phyloP scores from a whole-genome alignment of 169 alveolate species.

The Plasmodium gallinaceum region DNA sequence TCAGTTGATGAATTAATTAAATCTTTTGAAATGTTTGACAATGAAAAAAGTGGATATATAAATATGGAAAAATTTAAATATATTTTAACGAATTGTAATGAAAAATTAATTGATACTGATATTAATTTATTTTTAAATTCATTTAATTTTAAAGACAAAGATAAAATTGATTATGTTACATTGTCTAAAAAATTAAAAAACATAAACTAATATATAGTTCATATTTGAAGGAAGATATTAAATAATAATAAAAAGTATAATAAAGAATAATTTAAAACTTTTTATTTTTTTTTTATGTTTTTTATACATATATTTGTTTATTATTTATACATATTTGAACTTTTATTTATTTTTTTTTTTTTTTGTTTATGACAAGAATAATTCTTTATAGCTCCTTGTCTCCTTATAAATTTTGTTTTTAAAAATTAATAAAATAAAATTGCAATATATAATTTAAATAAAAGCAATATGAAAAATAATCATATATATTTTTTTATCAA shows the following conservation, averaged over 20 bases:
- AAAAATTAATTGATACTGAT: constrained; percentile 48
- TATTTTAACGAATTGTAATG: constrained; percentile 56
- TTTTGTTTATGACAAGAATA: too few relatives aligned
- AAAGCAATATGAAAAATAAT: too few relatives aligned
- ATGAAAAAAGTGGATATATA: constrained; percentile 68
- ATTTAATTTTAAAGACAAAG: constrained; percentile 25
- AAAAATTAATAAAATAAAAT: too few relatives aligned
- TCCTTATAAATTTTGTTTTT: too few relatives aligned
- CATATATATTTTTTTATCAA: too few relatives aligned
- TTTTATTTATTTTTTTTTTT: too few relatives aligned
- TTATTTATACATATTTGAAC: too few relatives aligned
- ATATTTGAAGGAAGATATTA: background rate
- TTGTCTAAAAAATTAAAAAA: constrained; percentile 52
- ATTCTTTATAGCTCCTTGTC: too few relatives aligned
- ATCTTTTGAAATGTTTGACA: constrained; percentile 73
- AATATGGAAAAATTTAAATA: constrained; percentile 27
- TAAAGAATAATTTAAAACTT: too few relatives aligned
- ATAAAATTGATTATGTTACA: constrained; percentile 61
- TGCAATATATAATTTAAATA: too few relatives aligned
- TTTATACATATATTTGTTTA: too few relatives aligned
- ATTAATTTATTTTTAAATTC: constrained; percentile 49
- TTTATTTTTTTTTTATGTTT: too few relatives aligned
- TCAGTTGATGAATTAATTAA: constrained; percentile 42
- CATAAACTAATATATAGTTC: background rate
- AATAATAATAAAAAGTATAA: background rate